Conservation (phyloP, 805 yeast species). For the Kodamaea lidongshanica region DNA sequence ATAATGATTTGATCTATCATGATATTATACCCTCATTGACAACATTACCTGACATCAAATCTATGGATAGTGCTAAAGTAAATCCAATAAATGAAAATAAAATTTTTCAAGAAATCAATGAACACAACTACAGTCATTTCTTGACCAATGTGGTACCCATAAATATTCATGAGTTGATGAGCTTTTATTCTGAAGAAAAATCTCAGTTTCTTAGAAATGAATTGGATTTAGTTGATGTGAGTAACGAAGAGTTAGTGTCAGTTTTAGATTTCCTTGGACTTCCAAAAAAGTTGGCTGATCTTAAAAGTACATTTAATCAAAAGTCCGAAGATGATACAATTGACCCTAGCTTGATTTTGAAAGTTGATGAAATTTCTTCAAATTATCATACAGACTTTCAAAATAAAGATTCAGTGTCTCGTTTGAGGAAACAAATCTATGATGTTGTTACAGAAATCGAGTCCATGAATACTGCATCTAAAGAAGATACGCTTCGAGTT, state of each 20-base stretch:
- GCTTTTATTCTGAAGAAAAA: constrained; percentile 84
- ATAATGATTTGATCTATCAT: constrained; percentile 87
- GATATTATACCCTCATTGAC: constrained; percentile 60
- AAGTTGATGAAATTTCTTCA: constrained; percentile 20
- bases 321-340: constrained; percentile 18
- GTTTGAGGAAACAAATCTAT: constrained; percentile 32
- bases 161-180: constrained; percentile 78
- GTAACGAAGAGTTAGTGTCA: constrained; percentile 72
- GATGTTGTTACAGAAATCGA: constrained; percentile 33
- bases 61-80: constrained; percentile 62
- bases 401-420: constrained; percentile 24
- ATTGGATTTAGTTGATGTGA: constrained; percentile 66
- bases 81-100: constrained; percentile 44
- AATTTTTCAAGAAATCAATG: constrained; percentile 39
- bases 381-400: constrained; percentile 29
- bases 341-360: constrained; percentile 23
- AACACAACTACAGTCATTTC: constrained; percentile 42
- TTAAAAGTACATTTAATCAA: constrained; percentile 28
- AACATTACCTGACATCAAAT: constrained; percentile 58
- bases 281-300: constrained; percentile 56
- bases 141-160: constrained; percentile 80
- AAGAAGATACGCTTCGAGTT: constrained; percentile 51
- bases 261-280: constrained; percentile 75
- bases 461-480: constrained; percentile 17
- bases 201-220: constrained; percentile 70